Percentiles rank a stretch among this genome's conserved stretches.
Evolutionary conservation across 1,284 basidiomycete genomes (phyloP).

Genomic region (Fomitopsis palustris): DNA sequence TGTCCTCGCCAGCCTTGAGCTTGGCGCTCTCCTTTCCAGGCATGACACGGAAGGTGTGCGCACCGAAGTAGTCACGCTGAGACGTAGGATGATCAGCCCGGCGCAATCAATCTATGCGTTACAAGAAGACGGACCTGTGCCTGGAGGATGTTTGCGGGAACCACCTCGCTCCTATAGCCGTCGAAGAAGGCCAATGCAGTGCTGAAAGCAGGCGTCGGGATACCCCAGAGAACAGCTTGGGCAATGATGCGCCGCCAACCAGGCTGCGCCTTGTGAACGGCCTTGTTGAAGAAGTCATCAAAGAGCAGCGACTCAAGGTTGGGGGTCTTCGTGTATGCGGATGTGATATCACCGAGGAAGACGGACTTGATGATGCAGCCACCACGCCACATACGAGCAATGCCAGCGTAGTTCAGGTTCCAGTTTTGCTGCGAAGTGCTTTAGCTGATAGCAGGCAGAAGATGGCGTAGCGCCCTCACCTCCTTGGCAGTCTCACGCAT

Average conservation of each 20-base stretch:
- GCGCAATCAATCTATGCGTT: slow-evolving; percentile 16
- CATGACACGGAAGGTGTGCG: slow-evolving; percentile 92
- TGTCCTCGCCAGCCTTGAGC: slow-evolving; percentile 81
- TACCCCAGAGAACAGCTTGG: slow-evolving; percentile 96
- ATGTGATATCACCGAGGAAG: slow-evolving; percentile 92
- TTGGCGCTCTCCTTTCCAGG: slow-evolving; percentile 85
- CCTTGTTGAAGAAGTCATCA: slow-evolving; percentile 98
- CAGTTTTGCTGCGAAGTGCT: slow-evolving; percentile 51
- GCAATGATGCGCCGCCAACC: slow-evolving; percentile 98
- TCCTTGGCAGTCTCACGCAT: slow-evolving; percentile 98
- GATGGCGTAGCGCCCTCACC: slow-evolving; percentile 41
- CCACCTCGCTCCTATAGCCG: slow-evolving; percentile 89
- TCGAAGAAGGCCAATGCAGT: slow-evolving; percentile 99
- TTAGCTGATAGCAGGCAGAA: background rate
- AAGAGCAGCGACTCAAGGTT: slow-evolving; percentile 93
- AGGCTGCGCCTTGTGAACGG: slow-evolving; percentile 91
- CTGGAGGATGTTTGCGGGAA: slow-evolving; percentile 95
- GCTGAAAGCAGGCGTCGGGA: slow-evolving; percentile 94
- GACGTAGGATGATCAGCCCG: slow-evolving; percentile 25
- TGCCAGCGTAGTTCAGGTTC: slow-evolving; percentile 94
- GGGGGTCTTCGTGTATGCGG: slow-evolving; percentile 86
- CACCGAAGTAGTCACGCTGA: slow-evolving; percentile 90
- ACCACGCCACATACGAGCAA: slow-evolving; percentile 99
- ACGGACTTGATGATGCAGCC: slow-evolving; percentile 99
- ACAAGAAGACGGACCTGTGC: slow-evolving; percentile 59